Evolutionary conservation across 2,329 filamentous ascomycete genomes (phyloP).

Genomic region (Lachnellula cervina): DNA sequence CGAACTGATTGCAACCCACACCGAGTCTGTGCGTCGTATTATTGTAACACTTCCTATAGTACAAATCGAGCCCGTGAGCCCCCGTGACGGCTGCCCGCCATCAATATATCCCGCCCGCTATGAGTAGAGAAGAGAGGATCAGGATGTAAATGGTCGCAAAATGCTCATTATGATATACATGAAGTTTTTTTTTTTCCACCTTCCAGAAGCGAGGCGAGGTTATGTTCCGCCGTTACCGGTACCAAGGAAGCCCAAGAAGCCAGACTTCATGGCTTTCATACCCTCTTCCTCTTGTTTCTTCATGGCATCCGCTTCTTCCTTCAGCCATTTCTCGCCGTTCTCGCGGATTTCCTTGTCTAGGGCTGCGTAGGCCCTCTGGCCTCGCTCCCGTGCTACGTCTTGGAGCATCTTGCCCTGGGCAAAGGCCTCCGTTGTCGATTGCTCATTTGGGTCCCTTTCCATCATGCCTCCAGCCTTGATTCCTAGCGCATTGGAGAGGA

Average conservation of each 20-base stretch:
- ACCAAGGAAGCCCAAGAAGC: slow-evolving; percentile 57
- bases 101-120: no score
- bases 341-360: slow-evolving; percentile 88
- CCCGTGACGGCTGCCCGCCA: no score
- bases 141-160: no score
- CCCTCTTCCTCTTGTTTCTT: slow-evolving; percentile 43
- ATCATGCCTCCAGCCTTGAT: slow-evolving; percentile 67
- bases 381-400: slow-evolving; percentile 87
- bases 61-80: no score
- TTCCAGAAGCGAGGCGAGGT: no score
- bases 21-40: no score
- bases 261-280: slow-evolving; percentile 49
- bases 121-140: no score
- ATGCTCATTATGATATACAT: no score
- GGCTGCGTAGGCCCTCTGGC: slow-evolving; percentile 82
- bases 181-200: background rate
- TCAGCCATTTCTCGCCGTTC: slow-evolving; percentile 92
- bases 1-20: no score
- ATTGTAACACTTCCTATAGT: no score
- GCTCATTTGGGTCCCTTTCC: slow-evolving; percentile 54
- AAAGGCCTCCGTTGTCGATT: slow-evolving; percentile 68
- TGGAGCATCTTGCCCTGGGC: slow-evolving; percentile 95
- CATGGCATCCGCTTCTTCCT: slow-evolving; percentile 68
- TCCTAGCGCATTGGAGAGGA: slow-evolving; percentile 68
- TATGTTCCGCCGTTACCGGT: background rate